These are phyloP conservation scores for Globisporangium spiculum DNA, from an alignment of 352 stramenopile genomes.

Conservation along the genomic window DNA sequence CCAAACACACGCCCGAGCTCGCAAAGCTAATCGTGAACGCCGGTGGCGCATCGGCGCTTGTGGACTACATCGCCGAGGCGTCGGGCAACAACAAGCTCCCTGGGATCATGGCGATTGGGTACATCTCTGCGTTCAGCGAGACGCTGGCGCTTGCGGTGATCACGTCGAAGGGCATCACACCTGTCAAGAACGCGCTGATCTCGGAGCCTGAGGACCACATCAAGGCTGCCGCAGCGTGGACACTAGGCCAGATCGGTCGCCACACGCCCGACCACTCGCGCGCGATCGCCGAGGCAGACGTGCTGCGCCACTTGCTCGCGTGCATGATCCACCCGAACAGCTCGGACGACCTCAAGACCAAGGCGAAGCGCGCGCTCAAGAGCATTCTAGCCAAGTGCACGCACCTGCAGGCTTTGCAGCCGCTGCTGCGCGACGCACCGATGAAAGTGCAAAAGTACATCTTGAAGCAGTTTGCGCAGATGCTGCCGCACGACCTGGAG, in stretches of 20 bases:
- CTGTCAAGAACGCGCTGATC: constrained; percentile 92
- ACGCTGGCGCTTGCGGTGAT: constrained; percentile 94
- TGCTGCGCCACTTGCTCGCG: constrained; percentile 91
- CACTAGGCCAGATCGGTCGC: constrained; percentile 92
- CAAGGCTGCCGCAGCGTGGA: constrained; percentile 94
- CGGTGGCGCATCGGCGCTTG: constrained; percentile 91
- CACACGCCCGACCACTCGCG: constrained; percentile 93
- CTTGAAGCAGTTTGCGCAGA: constrained; percentile 93
- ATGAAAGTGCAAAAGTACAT: constrained; percentile 97
- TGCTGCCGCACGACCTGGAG: constrained; percentile 92
- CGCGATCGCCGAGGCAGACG: constrained; percentile 90
- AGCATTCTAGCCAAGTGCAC: constrained; percentile 94
- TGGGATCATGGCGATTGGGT: constrained; percentile 94
- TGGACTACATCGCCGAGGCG: constrained; percentile 91
- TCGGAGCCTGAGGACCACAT: constrained; percentile 95
- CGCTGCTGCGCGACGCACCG: constrained; percentile 88
- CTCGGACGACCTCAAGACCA: constrained; percentile 93
- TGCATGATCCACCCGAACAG: constrained; percentile 92
- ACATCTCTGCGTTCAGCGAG: constrained; percentile 95
- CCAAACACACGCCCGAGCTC: constrained; percentile 94
- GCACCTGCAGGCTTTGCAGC: constrained; percentile 91
- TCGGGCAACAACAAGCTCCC: constrained; percentile 92
- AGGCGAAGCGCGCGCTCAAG: constrained; percentile 93
- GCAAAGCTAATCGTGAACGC: constrained; percentile 95
- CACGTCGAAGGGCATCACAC: constrained; percentile 91